Evolutionary conservation across 768 basidiomycete species (phyloP), one percentile per base, ranked within the genome.

Genomic region (Calocera viscosa): DNA sequence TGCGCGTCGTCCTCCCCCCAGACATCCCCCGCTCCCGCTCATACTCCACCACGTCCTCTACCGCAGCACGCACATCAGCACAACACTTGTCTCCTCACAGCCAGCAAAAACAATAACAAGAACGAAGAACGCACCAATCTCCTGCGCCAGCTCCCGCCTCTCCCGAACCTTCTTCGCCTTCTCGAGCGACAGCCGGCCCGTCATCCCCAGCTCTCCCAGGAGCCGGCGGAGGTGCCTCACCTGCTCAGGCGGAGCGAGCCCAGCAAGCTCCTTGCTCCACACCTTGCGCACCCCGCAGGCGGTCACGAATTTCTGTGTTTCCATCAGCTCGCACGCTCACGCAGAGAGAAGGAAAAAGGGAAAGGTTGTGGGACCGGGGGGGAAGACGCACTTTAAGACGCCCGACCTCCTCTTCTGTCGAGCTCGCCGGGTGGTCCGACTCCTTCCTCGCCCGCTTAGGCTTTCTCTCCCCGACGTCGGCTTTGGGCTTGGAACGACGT

Each of bases 1-100:
- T 64, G 63, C 32, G 41, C 49, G 65, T 72, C 69, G 64, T 68
- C 35, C 73, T 71, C 67, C 66, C 69, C 67, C 77, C 75, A 53
- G 77, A 79, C 17, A 72, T 73, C 19, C 83, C 77, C 17, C 82
- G 78, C 70, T 82, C 77, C 60, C 33, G 43, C 67, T 85, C 87
- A 67, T 91, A 92, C 64, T 82, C 80, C 69, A 84, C 78, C 22
- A 92, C 89, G 69, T 91, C 90, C 81, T 86, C 90, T 91, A 74
- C 8, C 63, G 16, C 8, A 17, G 7, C 43, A 47, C 64, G 34
- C 64, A 17, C 60, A 64, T 3, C 16, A 38, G 41, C 33, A 26
- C 16, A 65, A 47, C 3, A 40, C 22, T 1, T 22, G 26, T 40
- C 19, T 10, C 39, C 39, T 40, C 11, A 19, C 39, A 53, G 30